A percentile compares a stretch with the other conserved stretches of the same genome.
phyloP scores from a whole-genome alignment of 345 rosid genomes.

The Camelina hispida region DNA sequence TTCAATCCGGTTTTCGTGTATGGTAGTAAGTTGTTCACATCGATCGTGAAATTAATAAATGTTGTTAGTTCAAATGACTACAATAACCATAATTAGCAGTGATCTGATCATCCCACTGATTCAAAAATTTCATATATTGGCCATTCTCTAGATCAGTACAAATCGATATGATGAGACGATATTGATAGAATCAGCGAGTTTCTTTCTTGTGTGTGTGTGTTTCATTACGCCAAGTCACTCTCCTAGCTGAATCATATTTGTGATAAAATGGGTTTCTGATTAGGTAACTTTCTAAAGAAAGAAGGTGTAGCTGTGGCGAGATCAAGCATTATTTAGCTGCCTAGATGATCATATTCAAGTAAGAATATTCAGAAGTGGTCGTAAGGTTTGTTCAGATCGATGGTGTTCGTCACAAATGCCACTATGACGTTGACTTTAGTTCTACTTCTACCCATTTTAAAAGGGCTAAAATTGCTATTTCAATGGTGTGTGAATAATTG shows the following conservation, averaged over 20 bases:
- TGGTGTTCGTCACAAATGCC: background rate
- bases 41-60: background rate
- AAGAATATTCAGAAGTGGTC: background rate
- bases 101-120: background rate
- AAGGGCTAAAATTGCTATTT: background rate
- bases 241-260: background rate
- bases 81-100: background rate
- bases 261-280: background rate
- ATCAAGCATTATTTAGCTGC: constrained; percentile 31
- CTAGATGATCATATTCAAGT: constrained; percentile 32
- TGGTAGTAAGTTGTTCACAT: background rate
- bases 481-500: background rate
- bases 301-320: constrained; percentile 24
- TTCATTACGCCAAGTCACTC: background rate
- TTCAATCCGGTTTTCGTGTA: background rate
- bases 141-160: background rate
- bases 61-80: too few species aligned
- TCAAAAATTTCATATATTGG: background rate
- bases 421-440: background rate
- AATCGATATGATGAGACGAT: background rate
- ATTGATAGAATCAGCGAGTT: background rate
- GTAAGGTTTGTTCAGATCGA: background rate
- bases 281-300: constrained; percentile 39
- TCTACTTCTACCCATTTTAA: background rate
- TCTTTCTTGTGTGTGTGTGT: background rate